phyloP scores from a whole-genome alignment of 352 stramenopile genomes.

The Phytophthora pluvialis region DNA sequence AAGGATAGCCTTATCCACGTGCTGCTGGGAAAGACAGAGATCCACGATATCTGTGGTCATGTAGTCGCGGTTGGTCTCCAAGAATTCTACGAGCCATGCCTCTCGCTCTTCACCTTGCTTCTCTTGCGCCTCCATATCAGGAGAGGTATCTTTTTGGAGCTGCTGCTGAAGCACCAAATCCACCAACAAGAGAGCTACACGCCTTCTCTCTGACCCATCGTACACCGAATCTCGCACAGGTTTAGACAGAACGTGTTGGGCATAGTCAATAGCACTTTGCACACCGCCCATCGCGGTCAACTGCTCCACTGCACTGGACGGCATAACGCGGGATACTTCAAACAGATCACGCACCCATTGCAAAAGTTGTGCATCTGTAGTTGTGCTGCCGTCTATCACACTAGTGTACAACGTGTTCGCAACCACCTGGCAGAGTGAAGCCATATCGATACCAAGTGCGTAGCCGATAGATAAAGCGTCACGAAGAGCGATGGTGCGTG shows the following conservation, averaged over 20 bases:
- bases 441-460: constrained; percentile 87
- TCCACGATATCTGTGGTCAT: constrained; percentile 67
- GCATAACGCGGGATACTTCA: constrained; percentile 68
- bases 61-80: constrained; percentile 69
- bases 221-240: constrained; percentile 38
- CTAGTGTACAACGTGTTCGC: constrained; percentile 77
- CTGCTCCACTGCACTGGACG: constrained; percentile 73
- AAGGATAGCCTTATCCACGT: constrained; percentile 73
- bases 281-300: constrained; percentile 62
- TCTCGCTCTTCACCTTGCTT: constrained; percentile 44
- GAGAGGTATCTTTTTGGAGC: constrained; percentile 37
- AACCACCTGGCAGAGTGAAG: constrained; percentile 84
- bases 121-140: constrained; percentile 29
- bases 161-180: constrained; percentile 72
- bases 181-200: constrained; percentile 59
- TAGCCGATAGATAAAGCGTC: constrained; percentile 88
- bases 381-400: constrained; percentile 32
- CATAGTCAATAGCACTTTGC: constrained; percentile 66
- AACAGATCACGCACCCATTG: constrained; percentile 84
- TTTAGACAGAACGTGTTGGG: constrained; percentile 57
- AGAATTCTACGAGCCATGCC: constrained; percentile 59
- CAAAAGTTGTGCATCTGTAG: constrained; percentile 36
- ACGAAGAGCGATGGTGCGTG: constrained; percentile 56
- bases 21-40: constrained; percentile 68
- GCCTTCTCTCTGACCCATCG: constrained; percentile 48